phyloP scores from a whole-genome alignment of 192 early-diverging fungal species.

The Entomortierella chlamydospora region DNA sequence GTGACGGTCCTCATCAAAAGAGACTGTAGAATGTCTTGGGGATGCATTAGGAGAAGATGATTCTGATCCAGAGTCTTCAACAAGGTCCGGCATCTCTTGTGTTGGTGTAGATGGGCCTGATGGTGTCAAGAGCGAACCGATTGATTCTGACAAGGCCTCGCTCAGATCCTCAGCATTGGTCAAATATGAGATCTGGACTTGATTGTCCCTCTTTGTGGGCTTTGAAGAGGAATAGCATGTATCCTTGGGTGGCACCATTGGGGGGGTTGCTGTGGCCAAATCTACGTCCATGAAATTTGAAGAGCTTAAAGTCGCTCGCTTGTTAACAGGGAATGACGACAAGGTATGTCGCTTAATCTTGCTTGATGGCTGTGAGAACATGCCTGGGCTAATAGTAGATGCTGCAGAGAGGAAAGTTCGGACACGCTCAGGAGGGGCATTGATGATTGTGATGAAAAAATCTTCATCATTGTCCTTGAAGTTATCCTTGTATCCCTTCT shows the following conservation, averaged over 20 bases:
- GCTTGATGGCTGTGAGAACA: constrained; percentile 34
- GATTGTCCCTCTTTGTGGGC: constrained; percentile 12
- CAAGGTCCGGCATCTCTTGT: constrained; percentile 38
- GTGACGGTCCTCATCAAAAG: background rate
- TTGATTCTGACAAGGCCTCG: constrained; percentile 43
- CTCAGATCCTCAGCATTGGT: constrained; percentile 33
- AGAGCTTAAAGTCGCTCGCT: background rate
- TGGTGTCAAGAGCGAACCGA: constrained; percentile 27
- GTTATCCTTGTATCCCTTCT: constrained; percentile 45
- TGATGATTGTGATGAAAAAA: constrained; percentile 44
- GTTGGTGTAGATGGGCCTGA: constrained; percentile 11
- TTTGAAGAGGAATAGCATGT: constrained; percentile 1
- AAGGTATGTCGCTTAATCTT: constrained; percentile 41
- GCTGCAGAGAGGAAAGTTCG: constrained; percentile 34
- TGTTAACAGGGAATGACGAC: background rate
- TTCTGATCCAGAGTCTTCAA: constrained; percentile 40
- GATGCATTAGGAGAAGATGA: constrained; percentile 29
- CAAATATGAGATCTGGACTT: constrained; percentile 23
- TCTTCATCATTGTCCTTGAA: constrained; percentile 42
- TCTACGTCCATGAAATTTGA: constrained; percentile 11
- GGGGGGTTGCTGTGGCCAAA: background rate
- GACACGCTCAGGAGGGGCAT: constrained; percentile 32
- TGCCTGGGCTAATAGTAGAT: constrained; percentile 38
- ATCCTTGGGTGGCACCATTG: constrained; percentile 33
- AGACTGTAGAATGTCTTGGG: constrained; percentile 43